Percentiles rank a stretch among this genome's conserved stretches.
These are phyloP conservation scores for Leccinum ochraceum DNA, from an alignment of 768 basidiomycete genomes.

Conservation along the genomic window DNA sequence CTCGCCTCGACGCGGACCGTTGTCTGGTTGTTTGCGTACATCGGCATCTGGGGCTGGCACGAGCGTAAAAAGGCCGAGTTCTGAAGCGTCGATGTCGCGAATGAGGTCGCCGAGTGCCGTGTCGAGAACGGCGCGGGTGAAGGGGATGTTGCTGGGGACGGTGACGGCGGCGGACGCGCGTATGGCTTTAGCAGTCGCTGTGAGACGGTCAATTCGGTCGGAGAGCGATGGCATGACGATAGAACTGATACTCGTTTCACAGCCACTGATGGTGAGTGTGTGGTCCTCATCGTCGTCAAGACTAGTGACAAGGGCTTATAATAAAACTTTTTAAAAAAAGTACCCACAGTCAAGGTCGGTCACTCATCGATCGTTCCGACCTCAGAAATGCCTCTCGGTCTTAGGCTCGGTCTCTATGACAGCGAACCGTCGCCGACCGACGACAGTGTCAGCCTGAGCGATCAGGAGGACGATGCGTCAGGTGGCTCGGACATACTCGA, in stretches of 20 bases:
- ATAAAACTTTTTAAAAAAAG: background rate
- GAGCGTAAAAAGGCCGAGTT: conserved; percentile 76
- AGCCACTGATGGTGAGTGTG: conserved; percentile 18
- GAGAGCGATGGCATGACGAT: conserved; percentile 53
- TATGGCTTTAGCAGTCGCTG: conserved; percentile 53
- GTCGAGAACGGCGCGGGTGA: conserved; percentile 64
- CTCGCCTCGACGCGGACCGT: conserved; percentile 36
- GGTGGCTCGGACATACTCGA: conserved; percentile 8
- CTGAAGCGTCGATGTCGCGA: conserved; percentile 76
- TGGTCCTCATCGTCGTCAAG: conserved; percentile 3
- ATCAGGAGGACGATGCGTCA: conserved; percentile 8
- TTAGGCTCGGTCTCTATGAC: conserved; percentile 15
- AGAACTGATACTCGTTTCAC: conserved; percentile 7
- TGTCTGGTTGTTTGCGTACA: conserved; percentile 29
- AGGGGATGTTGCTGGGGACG: conserved; percentile 37
- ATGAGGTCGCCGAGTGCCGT: conserved; percentile 72
- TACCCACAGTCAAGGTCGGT: conserved; percentile 22
- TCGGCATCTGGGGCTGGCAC: conserved; percentile 38
- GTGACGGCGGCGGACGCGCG: conserved; percentile 42
- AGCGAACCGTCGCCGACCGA: conserved; percentile 20
- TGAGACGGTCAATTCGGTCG: conserved; percentile 69
- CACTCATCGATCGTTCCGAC: background rate
- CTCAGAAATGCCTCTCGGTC: conserved; percentile 26
- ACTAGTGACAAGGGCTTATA: conserved; percentile 9
- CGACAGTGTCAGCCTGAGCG: conserved; percentile 6